These are phyloP conservation scores for Arthroderma uncinatum DNA, from an alignment of 2,329 filamentous ascomycete genomes.

Conservation along the genomic window DNA sequence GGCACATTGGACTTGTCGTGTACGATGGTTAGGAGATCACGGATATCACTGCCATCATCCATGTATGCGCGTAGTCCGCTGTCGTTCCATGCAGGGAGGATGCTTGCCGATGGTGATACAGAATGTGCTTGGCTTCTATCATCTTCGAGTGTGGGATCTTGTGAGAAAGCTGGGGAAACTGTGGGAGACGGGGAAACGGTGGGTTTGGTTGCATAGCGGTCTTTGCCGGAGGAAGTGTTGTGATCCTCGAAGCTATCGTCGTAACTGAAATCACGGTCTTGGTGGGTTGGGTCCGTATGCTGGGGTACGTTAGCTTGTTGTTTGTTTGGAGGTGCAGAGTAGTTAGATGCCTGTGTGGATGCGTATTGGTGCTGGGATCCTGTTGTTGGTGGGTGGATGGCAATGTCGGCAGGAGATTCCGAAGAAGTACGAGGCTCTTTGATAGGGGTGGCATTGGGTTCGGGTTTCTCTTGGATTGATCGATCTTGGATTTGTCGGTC, in stretches of 20 bases:
- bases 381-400: neutral
- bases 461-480: neutral
- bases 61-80: conserved; percentile 76
- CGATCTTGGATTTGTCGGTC: neutral
- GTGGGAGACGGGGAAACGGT: neutral
- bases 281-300: neutral
- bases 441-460: neutral
- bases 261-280: neutral
- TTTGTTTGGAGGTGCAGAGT: neutral
- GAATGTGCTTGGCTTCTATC: conserved; percentile 2
- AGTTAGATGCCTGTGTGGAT: neutral
- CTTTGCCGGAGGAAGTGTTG: neutral
- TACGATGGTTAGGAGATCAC: conserved; percentile 80
- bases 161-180: neutral
- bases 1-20: conserved; percentile 80
- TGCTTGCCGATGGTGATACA: neutral
- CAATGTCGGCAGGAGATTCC: neutral
- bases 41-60: conserved; percentile 77
- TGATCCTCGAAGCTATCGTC: neutral
- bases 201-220: neutral
- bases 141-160: neutral
- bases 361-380: neutral
- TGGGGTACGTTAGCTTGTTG: neutral
- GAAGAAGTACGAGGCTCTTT: neutral
- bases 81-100: conserved; percentile 68